Evolutionary conservation across 2,329 filamentous ascomycete genomes (phyloP).

Genomic region (Xylaria sp.): DNA sequence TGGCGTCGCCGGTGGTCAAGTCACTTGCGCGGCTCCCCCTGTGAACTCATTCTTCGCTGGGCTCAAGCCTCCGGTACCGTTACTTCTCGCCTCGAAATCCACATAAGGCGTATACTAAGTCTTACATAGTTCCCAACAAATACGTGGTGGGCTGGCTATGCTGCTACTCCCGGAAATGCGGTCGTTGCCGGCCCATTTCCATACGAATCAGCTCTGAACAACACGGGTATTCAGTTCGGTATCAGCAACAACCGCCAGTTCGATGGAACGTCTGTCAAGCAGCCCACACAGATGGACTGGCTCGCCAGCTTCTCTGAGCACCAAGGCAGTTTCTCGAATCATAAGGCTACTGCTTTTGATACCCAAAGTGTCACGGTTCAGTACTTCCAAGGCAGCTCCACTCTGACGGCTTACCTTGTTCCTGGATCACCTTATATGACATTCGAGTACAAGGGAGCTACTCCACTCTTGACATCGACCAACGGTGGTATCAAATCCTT

Average conservation of each 20-base stretch:
- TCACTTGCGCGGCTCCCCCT: conserved; percentile 17
- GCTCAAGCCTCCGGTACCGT: conserved; percentile 19
- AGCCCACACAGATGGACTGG: conserved; percentile 27
- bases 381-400: conserved; percentile 20
- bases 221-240: conserved; percentile 17
- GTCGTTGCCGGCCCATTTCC: conserved; percentile 23
- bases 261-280: conserved; percentile 26
- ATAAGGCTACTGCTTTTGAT: conserved; percentile 28
- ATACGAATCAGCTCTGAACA: conserved; percentile 17
- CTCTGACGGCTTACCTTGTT: conserved; percentile 22
- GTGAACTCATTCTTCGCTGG: conserved; percentile 27
- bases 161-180: conserved; percentile 22
- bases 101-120: background rate
- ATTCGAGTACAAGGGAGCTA: conserved; percentile 19
- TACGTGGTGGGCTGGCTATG: conserved; percentile 27
- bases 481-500: conserved; percentile 26
- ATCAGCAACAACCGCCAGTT: conserved; percentile 19
- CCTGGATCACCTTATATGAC: conserved; percentile 27
- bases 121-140: conserved; percentile 25
- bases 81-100: background rate
- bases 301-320: conserved; percentile 23
- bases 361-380: conserved; percentile 24
- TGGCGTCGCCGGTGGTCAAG: conserved; percentile 11
- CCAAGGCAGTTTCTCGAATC: conserved; percentile 16
- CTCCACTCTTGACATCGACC: conserved; percentile 16